A percentile compares a stretch with the other conserved stretches of the same genome.
Evolutionary conservation across 768 basidiomycete species (phyloP).

Genomic region (Auriscalpium microsporum): DNA sequence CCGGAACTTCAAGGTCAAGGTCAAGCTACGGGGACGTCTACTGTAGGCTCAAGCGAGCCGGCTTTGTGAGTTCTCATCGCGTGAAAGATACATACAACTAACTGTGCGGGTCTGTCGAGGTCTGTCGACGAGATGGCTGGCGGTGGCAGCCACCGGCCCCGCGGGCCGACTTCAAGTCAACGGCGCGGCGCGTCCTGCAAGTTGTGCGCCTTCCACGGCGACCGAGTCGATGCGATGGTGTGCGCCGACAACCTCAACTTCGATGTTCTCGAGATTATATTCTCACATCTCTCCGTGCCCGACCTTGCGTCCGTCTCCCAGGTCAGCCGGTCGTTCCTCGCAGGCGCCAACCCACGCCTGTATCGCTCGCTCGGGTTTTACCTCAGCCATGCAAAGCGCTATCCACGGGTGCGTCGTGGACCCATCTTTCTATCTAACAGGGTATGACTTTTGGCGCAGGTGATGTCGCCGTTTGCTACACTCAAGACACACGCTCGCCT

Average conservation of each 20-base stretch:
- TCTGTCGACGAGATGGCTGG: no score
- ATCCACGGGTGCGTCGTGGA: constrained; percentile 34
- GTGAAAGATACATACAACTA: no score
- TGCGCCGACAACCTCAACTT: constrained; percentile 60
- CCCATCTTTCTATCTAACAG: neutral
- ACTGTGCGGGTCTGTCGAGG: no score
- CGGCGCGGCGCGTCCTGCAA: no score
- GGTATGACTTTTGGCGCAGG: constrained; percentile 17
- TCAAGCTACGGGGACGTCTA: no score
- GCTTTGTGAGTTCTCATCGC: no score
- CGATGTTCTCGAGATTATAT: constrained; percentile 68
- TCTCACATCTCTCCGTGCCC: constrained; percentile 37
- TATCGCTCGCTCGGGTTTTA: constrained; percentile 53
- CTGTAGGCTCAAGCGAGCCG: no score
- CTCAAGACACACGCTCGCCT: constrained; percentile 44
- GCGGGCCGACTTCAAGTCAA: no score
- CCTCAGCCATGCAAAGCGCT: constrained; percentile 47
- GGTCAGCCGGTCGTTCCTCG: constrained; percentile 58
- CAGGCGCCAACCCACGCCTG: constrained; percentile 52
- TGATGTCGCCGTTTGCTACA: constrained; percentile 54
- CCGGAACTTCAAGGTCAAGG: no score
- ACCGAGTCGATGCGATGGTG: constrained; percentile 34
- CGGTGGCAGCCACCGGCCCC: no score
- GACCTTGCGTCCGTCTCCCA: constrained; percentile 56
- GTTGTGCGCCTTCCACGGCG: no score